A percentile compares a stretch with the other conserved stretches of the same genome.
Conservation (phyloP, 2,329 filamentous ascomycete genomes). For the Ceratocystis cubensis region DNA sequence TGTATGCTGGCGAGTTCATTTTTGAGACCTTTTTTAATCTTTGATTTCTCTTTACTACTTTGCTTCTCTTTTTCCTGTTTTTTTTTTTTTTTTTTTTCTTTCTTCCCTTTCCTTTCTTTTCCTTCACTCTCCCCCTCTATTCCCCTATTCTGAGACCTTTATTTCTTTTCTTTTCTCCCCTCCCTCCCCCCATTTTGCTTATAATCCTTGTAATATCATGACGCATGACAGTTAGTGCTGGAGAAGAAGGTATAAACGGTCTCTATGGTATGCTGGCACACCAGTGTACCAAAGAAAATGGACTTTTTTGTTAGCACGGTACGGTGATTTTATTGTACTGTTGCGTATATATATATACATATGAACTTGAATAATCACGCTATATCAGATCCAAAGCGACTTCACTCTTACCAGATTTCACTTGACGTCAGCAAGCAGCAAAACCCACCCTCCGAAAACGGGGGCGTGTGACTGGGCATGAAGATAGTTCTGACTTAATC, state of each 20-base stretch:
- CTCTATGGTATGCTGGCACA: background rate
- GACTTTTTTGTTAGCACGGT: background rate
- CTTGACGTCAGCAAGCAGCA: background rate
- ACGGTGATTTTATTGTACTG: background rate
- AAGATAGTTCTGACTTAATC: too few species aligned
- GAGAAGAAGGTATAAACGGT: background rate
- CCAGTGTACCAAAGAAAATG: background rate
- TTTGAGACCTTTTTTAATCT: background rate
- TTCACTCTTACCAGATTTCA: too few species aligned
- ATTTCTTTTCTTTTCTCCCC: slow-evolving; percentile 4
- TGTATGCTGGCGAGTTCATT: background rate
- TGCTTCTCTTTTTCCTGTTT: background rate
- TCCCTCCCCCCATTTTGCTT: background rate
- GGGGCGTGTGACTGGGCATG: background rate
- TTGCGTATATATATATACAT: slow-evolving; percentile 1
- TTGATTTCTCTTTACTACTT: background rate
- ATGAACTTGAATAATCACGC: background rate
- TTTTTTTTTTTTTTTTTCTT: background rate
- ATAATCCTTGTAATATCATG: slow-evolving; percentile 15
- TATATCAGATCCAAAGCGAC: background rate
- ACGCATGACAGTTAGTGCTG: background rate
- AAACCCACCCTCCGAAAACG: background rate
- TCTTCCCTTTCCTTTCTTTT: background rate
- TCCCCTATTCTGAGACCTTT: background rate
- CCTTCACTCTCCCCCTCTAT: background rate